These are phyloP conservation scores for Neofusicoccum kwambonambiense DNA, from an alignment of 2,329 filamentous ascomycete genomes.

Conservation along the genomic window DNA sequence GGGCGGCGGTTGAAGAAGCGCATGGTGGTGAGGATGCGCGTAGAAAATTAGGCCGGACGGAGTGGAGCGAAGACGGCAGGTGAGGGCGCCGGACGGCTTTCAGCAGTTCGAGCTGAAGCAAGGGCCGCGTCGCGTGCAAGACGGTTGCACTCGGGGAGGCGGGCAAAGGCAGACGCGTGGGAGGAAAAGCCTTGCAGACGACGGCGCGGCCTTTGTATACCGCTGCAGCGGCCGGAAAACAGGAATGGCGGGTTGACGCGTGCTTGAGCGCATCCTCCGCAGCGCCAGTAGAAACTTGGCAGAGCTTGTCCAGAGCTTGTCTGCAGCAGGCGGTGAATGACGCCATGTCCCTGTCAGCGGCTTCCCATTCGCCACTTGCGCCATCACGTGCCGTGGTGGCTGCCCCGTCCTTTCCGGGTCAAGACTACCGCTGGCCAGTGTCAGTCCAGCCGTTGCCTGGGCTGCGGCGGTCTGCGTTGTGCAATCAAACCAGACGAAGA, in stretches of 20 bases:
- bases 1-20: constrained; percentile 39
- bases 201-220: neutral
- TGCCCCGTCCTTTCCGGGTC: neutral
- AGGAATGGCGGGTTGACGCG: neutral
- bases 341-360: neutral
- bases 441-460: too few species aligned
- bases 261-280: neutral
- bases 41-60: neutral
- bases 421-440: neutral
- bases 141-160: neutral
- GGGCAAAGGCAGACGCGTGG: neutral
- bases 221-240: neutral
- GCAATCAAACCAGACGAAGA: too few species aligned
- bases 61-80: too few species aligned
- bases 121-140: neutral
- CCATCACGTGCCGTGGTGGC: constrained; percentile 7
- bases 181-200: neutral
- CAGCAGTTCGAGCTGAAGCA: neutral
- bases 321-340: neutral
- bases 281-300: neutral
- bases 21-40: constrained; percentile 25
- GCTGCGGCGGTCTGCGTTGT: neutral
- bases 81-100: neutral
- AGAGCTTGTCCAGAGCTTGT: constrained; percentile 5
- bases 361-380: neutral